Evolutionary conservation across 2,329 filamentous ascomycete species (phyloP), one percentile per base, ranked within the genome.

Genomic region (Salinomyces thailandicus): DNA sequence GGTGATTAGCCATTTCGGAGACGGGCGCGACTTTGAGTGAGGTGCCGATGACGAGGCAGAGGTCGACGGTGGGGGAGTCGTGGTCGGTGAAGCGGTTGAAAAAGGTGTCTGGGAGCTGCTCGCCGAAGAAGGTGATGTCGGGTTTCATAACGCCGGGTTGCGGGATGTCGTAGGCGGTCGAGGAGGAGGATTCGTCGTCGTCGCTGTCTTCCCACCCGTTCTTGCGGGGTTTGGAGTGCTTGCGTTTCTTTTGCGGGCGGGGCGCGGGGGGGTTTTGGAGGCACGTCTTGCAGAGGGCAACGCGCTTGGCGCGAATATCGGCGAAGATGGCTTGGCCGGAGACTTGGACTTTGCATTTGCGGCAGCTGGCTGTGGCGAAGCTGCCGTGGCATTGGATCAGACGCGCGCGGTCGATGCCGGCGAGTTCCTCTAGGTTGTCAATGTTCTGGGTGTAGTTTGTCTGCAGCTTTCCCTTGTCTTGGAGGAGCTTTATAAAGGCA

Each of bases 401-500:
- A 55, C 91, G 93, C 20, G 84, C 79, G 1, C 76, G 72, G 15
- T 69, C 63, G 42, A 98, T 84, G 15, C 91, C 91, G 0, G 89
- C 89, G 52, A 83, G 79, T 43, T 79, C 74, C 60, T 98, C 49
- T 9, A 54, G 47, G 51, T 95, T 95, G 67, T 98, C 91, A 54
- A 98, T 96, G 60, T 98, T 98, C 59, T 98, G 91, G 0, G 91
- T 93, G 66, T 95, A 98, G 63, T 96, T 95, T 28, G 87, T 96
- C 41, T 95, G 73, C 5, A 98, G 73, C 60, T 94, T 94, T 47
- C 75, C 78, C 59, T 86, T 82, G 49, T 89, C 73, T 60, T 98
- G 84, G 22, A 98, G 73, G 50, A 95, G 71, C 20, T 79, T 77
- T 54, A 98, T 93, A 64, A 98, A 98, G 36, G 81, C 79, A 67